Evolutionary conservation across 2,329 filamentous ascomycete species (phyloP), one percentile per base, ranked within the genome.

Genomic region (Cladosporium sp.): DNA sequence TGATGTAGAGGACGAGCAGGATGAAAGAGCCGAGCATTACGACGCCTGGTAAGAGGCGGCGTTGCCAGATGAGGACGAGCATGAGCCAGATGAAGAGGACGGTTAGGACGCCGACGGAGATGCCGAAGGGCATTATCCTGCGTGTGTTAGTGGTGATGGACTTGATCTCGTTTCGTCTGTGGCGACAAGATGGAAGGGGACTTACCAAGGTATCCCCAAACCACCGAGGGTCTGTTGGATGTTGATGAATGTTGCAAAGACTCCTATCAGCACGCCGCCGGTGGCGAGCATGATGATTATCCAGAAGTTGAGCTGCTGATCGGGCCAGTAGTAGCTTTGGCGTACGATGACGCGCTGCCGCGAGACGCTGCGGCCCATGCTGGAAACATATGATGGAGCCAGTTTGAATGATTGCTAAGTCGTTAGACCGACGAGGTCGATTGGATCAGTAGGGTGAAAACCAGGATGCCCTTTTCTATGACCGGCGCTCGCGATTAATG

Each of bases 91-190:
- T 78, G 74, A 85, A 85, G 64, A 82, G 66, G 54, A 86, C 73
- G 28, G 80, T 80, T 1, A 87, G 75, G 2, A 77, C 70, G 67
- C 82, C 80, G 62, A 80, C 77, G 15, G 82, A 80, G 54, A 86
- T 78, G 71, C 83, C 83, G 71, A 80, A 87, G 25, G 84, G 84
- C 73, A 87, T 83, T 62, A 87, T 77, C 84, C 84, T 87, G 65
- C 36, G 15, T 3, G 9, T 15, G 44, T 51, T 44, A 51, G 47
- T 22, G 10, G 19, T 15, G 45, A 17, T 28, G 36, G 28, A 32
- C 25, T 13, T 6, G 12, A 4, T 24, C 17, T 17, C 4, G 32
- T 9, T 32, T 32, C 28, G 28, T 32, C 28, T 9, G 12, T 4
- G 4, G 25, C 9, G 28, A 32, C 8, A 17, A 6, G 2, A n/a